These are phyloP conservation scores for Melanopsichium pennsylvanicum DNA, from an alignment of 1,284 basidiomycete species.

Conservation along the genomic window DNA sequence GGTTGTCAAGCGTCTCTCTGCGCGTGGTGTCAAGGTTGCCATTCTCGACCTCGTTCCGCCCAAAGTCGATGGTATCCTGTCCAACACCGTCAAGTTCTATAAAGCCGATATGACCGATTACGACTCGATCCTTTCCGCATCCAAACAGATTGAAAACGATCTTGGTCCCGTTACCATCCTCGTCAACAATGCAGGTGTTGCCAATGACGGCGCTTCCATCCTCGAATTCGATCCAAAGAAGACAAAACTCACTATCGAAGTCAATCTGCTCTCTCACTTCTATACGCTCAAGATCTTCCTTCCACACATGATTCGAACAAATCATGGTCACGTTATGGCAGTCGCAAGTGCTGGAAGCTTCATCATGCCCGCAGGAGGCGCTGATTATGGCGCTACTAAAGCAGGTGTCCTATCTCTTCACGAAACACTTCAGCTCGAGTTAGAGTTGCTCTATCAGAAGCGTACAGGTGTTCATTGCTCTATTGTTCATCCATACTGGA, in stretches of 20 bases:
- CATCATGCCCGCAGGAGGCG: slow-evolving; percentile 54
- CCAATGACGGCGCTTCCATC: slow-evolving; percentile 47
- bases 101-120: slow-evolving; percentile 59
- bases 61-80: slow-evolving; percentile 9
- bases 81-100: slow-evolving; percentile 29
- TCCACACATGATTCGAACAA: slow-evolving; percentile 54
- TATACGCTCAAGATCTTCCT: slow-evolving; percentile 60
- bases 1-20: slow-evolving; percentile 46
- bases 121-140: slow-evolving; percentile 45
- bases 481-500: slow-evolving; percentile 38
- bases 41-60: slow-evolving; percentile 60
- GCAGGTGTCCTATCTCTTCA: slow-evolving; percentile 56
- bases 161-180: slow-evolving; percentile 42
- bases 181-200: slow-evolving; percentile 59
- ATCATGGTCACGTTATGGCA: slow-evolving; percentile 61
- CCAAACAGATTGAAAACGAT: slow-evolving; percentile 45
- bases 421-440: slow-evolving; percentile 57
- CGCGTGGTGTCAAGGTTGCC: slow-evolving; percentile 55
- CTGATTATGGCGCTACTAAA: slow-evolving; percentile 58
- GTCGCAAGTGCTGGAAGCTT: slow-evolving; percentile 56
- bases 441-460: slow-evolving; percentile 51
- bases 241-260: slow-evolving; percentile 48
- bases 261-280: slow-evolving; percentile 60
- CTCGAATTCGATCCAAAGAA: slow-evolving; percentile 43
- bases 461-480: slow-evolving; percentile 36